phyloP scores from a whole-genome alignment of 768 basidiomycete genomes.

The Exidia glandulosa region DNA sequence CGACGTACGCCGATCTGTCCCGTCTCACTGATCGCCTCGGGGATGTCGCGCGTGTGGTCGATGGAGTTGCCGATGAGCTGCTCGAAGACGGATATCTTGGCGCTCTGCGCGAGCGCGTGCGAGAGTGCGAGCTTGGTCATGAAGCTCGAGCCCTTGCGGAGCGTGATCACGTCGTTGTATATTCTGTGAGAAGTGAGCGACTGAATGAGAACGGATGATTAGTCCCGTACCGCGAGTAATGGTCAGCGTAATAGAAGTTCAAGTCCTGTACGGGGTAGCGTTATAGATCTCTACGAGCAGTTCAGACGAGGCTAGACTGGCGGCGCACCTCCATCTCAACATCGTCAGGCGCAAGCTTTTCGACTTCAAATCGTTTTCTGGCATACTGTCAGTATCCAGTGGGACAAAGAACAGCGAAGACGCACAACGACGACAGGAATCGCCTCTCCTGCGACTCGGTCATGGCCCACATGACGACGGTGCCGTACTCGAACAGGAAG shows the following conservation, averaged over 20 bases:
- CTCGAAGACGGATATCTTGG: conserved; percentile 95
- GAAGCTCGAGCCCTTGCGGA: conserved; percentile 88
- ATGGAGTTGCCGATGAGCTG: conserved; percentile 86
- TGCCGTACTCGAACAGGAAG: conserved; percentile 89
- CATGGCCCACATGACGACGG: conserved; percentile 98
- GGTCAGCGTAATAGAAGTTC: conserved; percentile 89
- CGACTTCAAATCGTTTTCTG: conserved; percentile 91
- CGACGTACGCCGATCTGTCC: conserved; percentile 67
- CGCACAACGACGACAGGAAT: conserved; percentile 83
- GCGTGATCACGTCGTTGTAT: conserved; percentile 94
- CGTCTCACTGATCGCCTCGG: conserved; percentile 84
- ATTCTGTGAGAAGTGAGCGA: conserved; percentile 37
- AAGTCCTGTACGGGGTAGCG: too few species aligned
- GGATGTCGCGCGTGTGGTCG: conserved; percentile 93
- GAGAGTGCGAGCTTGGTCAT: conserved; percentile 96
- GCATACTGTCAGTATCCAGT: neutral
- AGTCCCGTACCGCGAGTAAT: conserved; percentile 66
- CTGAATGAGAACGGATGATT: neutral
- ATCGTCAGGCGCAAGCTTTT: conserved; percentile 76
- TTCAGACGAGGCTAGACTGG: too few species aligned
- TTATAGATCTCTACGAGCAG: too few species aligned
- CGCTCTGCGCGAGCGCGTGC: conserved; percentile 90
- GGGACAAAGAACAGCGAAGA: conserved; percentile 6
- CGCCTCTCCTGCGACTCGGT: conserved; percentile 84
- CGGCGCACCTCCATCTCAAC: conserved; percentile 98